Evolutionary conservation across 2,329 filamentous ascomycete species (phyloP).

Genomic region (Talaromyces sp.): DNA sequence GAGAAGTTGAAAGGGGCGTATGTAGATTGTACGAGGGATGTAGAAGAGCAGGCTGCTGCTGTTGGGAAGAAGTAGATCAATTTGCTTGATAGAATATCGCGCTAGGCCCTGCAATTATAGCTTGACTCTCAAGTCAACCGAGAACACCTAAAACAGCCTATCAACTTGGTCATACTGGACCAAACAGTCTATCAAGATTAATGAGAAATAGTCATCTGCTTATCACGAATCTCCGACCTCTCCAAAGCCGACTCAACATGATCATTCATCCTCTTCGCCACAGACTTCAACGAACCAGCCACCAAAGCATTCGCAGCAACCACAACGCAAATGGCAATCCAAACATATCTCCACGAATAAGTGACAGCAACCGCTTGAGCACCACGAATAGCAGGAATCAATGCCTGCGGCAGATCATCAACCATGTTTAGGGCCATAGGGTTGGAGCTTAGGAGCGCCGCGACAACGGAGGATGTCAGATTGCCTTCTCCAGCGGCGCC

Average conservation of each 20-base stretch:
- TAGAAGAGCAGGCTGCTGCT: not conserved
- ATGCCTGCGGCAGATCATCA: not conserved
- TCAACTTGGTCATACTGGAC: too few species aligned
- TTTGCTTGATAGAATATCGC: too few species aligned
- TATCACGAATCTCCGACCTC: not conserved
- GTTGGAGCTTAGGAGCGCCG: not conserved
- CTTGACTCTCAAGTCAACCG: too few species aligned
- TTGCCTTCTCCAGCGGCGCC: not conserved
- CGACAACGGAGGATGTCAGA: not conserved
- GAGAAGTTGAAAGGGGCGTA: conserved; percentile 2
- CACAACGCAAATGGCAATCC: not conserved
- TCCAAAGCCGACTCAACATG: conserved; percentile 14
- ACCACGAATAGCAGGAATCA: not conserved
- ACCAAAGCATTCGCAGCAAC: conserved; percentile 6
- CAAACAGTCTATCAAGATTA: not conserved
- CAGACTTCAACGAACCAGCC: conserved; percentile 5
- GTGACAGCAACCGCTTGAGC: not conserved
- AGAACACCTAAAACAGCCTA: too few species aligned
- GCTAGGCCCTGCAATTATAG: too few species aligned
- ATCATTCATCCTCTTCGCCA: conserved; percentile 9
- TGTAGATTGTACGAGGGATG: not conserved
- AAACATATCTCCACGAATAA: not conserved
- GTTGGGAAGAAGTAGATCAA: not conserved
- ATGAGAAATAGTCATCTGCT: not conserved
- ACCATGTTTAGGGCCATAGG: not conserved